These are phyloP conservation scores for Gentiana dahurica DNA, from an alignment of 257 asterid species.

Conservation along the genomic window DNA sequence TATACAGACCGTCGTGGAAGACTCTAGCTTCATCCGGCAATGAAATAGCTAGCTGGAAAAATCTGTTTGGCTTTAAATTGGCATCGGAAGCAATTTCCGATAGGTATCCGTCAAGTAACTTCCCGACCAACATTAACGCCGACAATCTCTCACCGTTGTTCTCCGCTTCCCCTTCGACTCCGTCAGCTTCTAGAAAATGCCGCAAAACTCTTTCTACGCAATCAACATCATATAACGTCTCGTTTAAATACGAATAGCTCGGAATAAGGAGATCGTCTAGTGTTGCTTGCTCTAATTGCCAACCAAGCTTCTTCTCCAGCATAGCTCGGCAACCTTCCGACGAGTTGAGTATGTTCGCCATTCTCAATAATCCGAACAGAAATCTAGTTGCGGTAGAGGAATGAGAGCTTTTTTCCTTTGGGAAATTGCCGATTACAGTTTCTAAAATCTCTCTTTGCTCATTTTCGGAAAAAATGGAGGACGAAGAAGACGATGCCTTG, in stretches of 20 bases:
- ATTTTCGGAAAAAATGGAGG: slow-evolving; percentile 50
- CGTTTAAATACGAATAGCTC: slow-evolving; percentile 86
- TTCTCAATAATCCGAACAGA: slow-evolving; percentile 68
- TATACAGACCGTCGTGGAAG: slow-evolving; percentile 88
- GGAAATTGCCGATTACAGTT: slow-evolving; percentile 52
- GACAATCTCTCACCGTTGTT: slow-evolving; percentile 34
- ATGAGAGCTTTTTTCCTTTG: slow-evolving; percentile 33
- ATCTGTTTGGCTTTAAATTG: slow-evolving; percentile 66
- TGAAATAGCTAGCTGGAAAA: slow-evolving; percentile 60
- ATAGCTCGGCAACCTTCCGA: slow-evolving; percentile 50
- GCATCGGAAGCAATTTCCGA: slow-evolving; percentile 97
- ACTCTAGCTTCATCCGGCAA: slow-evolving; percentile 80
- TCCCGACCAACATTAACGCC: slow-evolving; percentile 69
- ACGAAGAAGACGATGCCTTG: slow-evolving; percentile 33
- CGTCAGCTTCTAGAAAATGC: slow-evolving; percentile 30
- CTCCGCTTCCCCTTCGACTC: slow-evolving; percentile 33
- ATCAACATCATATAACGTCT: slow-evolving; percentile 84
- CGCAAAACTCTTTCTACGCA: slow-evolving; percentile 79
- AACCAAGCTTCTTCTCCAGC: slow-evolving; percentile 85
- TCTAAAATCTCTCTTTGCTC: slow-evolving; percentile 87
- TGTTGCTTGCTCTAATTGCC: slow-evolving; percentile 72
- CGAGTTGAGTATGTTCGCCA: slow-evolving; percentile 64
- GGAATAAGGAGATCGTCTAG: slow-evolving; percentile 87
- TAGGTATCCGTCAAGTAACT: slow-evolving; percentile 86
- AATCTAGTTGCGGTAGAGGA: slow-evolving; percentile 39